Conservation (phyloP, 2,329 filamentous ascomycete genomes). For the Lachnellula cervina region DNA sequence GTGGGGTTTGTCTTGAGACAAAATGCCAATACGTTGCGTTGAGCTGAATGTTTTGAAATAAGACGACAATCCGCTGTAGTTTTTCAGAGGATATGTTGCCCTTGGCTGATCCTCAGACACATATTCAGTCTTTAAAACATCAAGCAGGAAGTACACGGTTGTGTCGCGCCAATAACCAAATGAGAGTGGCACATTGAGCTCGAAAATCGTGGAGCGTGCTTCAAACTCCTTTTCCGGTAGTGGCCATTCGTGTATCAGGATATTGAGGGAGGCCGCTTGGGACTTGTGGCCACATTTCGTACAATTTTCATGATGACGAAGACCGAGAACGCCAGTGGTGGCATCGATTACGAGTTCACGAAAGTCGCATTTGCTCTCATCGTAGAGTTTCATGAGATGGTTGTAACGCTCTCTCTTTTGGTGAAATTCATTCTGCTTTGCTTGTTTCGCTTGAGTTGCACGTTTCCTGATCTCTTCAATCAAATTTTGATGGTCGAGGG, state of each 20-base stretch:
- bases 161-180: constrained; percentile 46
- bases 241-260: constrained; percentile 52
- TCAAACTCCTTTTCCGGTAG: constrained; percentile 33
- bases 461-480: constrained; percentile 33
- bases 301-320: constrained; percentile 25
- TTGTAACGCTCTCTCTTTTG: constrained; percentile 29
- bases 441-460: constrained; percentile 31
- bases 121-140: not conserved
- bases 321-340: not conserved
- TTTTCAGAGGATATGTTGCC: not conserved
- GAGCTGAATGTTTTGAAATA: not conserved
- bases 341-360: not conserved
- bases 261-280: constrained; percentile 36
- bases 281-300: constrained; percentile 32
- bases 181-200: constrained; percentile 38
- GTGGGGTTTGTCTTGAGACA: constrained; percentile 9
- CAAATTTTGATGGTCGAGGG: constrained; percentile 34
- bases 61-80: constrained; percentile 1
- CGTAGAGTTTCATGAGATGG: constrained; percentile 21
- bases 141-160: constrained; percentile 24
- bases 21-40: constrained; percentile 2
- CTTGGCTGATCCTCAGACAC: not conserved
- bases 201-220: constrained; percentile 46
- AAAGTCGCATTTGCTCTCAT: constrained; percentile 1
- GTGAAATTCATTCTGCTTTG: constrained; percentile 34